These are phyloP conservation scores for Gnaphalium uliginosum DNA, from an alignment of 129 eudicot species.

Conservation along the genomic window DNA sequence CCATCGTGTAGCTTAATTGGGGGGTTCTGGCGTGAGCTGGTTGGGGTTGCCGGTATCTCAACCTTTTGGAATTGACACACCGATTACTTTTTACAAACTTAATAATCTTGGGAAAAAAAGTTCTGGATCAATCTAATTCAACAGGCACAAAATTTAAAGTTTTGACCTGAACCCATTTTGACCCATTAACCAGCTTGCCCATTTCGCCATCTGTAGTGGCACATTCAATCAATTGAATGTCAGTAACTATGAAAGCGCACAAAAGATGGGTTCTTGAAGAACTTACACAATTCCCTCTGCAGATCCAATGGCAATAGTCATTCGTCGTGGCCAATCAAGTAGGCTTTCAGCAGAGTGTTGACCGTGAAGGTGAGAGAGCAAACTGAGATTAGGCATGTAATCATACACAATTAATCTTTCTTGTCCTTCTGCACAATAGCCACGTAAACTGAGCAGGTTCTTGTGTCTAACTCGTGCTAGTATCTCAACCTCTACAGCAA, in stretches of 20 bases:
- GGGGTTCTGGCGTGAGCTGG: too few species aligned
- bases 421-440: constrained; percentile 95
- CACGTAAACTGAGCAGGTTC: constrained; percentile 81
- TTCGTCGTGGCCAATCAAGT: constrained; percentile 84
- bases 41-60: too few species aligned
- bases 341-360: constrained; percentile 80
- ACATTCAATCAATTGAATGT: constrained; percentile 3
- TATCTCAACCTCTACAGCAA: constrained; percentile 87
- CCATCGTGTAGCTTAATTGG: too few species aligned
- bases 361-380: constrained; percentile 86
- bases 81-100: too few species aligned
- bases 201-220: not conserved
- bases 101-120: too few species aligned
- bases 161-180: not conserved
- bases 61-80: too few species aligned
- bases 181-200: not conserved
- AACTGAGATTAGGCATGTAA: constrained; percentile 86
- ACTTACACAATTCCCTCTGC: constrained; percentile 91
- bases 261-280: constrained; percentile 4
- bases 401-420: constrained; percentile 86
- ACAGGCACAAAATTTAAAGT: not conserved
- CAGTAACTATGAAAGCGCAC: not conserved
- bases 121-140: not conserved
- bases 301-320: constrained; percentile 87
- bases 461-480: constrained; percentile 88